phyloP scores from a whole-genome alignment of 2,329 filamentous ascomycete species.

The Eurotiales sp. region DNA sequence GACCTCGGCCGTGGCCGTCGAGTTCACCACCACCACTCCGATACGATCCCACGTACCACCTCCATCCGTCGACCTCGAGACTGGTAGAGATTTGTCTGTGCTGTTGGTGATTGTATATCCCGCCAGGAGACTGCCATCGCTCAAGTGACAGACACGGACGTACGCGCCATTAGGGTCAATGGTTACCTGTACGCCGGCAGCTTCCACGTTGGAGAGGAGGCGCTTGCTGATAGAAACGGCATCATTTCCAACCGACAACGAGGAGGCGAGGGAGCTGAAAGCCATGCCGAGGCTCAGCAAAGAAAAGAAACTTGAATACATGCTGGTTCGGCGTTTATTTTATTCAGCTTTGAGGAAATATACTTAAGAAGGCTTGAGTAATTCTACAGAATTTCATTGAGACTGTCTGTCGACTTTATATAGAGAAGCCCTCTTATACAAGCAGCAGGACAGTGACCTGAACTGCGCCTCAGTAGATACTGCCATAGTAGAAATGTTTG shows the following conservation, averaged over 20 bases:
- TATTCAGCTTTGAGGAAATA: not conserved
- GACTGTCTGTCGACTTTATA: not conserved
- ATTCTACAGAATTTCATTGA: not conserved
- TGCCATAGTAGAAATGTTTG: conserved; percentile 1
- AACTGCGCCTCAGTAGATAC: not conserved
- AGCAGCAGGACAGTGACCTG: no score
- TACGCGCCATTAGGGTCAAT: conserved; percentile 2
- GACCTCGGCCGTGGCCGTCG: not conserved
- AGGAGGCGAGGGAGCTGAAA: not conserved
- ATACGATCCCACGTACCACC: not conserved
- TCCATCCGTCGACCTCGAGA: not conserved
- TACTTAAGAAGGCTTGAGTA: not conserved
- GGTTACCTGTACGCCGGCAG: conserved; percentile 1
- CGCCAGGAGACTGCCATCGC: not conserved
- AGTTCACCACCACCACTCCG: not conserved
- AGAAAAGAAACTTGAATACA: conserved; percentile 1
- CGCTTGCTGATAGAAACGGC: not conserved
- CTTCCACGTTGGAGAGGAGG: not conserved
- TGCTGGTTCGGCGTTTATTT: conserved; percentile 1
- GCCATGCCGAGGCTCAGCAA: not conserved
- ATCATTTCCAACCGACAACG: not conserved
- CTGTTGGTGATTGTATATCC: not conserved
- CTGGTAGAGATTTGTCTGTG: not conserved
- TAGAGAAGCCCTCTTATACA: not conserved
- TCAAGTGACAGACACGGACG: not conserved